A percentile compares a stretch with the other conserved stretches of the same genome.
Conservation (phyloP, 169 alveolate genomes). For the Plasmodium vivax region DNA sequence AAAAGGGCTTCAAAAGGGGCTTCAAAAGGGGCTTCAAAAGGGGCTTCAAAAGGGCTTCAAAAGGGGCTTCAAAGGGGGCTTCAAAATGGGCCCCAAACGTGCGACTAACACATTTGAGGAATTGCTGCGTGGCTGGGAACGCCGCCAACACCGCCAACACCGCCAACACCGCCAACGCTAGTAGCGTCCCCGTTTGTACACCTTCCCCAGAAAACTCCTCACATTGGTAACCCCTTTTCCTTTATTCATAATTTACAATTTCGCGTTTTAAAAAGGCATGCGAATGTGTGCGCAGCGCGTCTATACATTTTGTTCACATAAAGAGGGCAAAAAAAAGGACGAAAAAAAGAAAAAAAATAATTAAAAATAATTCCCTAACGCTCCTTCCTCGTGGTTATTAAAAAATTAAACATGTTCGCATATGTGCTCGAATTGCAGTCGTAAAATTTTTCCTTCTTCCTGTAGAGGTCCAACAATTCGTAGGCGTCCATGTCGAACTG, state of each 20-base stretch:
- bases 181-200: not conserved
- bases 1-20: not conserved
- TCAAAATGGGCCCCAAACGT: not conserved
- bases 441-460: constrained; percentile 63
- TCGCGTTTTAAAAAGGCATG: not conserved
- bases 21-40: not conserved
- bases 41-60: not conserved
- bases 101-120: not conserved
- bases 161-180: not conserved
- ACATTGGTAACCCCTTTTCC: not conserved
- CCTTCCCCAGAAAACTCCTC: not conserved
- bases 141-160: not conserved
- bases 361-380: not conserved
- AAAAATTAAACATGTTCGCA: constrained; percentile 32
- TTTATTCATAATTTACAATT: not conserved
- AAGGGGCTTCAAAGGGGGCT: not conserved
- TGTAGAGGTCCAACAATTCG: constrained; percentile 39
- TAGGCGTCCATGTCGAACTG: constrained; percentile 63
- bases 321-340: not conserved
- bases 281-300: not conserved
- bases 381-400: constrained; percentile 11
- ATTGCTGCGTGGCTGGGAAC: not conserved
- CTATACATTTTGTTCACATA: not conserved
- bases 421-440: constrained; percentile 36
- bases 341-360: not conserved